Conservation (phyloP, 495 filamentous ascomycete genomes). For the Xylaria flabelliformis region DNA sequence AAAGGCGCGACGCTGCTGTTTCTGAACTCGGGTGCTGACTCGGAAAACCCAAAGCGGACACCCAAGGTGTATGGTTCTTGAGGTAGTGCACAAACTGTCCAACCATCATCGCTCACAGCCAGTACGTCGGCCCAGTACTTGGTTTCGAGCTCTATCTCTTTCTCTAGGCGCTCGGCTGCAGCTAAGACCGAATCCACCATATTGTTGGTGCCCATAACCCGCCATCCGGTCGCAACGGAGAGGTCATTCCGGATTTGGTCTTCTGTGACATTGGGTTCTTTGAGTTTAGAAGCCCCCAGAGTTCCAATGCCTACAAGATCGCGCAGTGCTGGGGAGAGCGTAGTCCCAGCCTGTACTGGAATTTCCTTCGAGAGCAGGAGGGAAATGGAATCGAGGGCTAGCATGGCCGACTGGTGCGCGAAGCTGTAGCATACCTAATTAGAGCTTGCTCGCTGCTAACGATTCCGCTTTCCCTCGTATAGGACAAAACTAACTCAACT, state of each 20-base stretch:
- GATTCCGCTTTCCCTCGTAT: not conserved
- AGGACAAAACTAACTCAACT: constrained; percentile 49
- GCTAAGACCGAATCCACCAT: constrained; percentile 77
- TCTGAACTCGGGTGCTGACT: constrained; percentile 78
- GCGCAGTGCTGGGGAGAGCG: constrained; percentile 73
- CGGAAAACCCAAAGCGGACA: constrained; percentile 87
- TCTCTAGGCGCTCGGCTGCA: constrained; percentile 73
- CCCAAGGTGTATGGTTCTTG: constrained; percentile 75
- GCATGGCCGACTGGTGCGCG: constrained; percentile 70
- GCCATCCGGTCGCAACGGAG: constrained; percentile 75
- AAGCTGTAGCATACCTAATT: constrained; percentile 30
- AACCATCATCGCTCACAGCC: constrained; percentile 79
- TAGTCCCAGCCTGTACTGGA: constrained; percentile 68
- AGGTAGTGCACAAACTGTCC: constrained; percentile 78
- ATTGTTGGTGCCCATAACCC: constrained; percentile 73
- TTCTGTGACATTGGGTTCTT: constrained; percentile 62
- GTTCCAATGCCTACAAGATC: constrained; percentile 73
- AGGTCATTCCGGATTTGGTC: constrained; percentile 61
- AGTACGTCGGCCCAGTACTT: constrained; percentile 89
- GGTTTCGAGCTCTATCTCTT: constrained; percentile 77
- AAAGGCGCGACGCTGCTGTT: constrained; percentile 79
- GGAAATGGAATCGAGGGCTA: constrained; percentile 83
- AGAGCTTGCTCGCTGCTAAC: constrained; percentile 11
- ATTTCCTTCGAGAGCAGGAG: constrained; percentile 80
- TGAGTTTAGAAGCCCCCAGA: constrained; percentile 74